Conservation (phyloP, 2,329 filamentous ascomycete genomes). For the Exophiala calicioides region DNA sequence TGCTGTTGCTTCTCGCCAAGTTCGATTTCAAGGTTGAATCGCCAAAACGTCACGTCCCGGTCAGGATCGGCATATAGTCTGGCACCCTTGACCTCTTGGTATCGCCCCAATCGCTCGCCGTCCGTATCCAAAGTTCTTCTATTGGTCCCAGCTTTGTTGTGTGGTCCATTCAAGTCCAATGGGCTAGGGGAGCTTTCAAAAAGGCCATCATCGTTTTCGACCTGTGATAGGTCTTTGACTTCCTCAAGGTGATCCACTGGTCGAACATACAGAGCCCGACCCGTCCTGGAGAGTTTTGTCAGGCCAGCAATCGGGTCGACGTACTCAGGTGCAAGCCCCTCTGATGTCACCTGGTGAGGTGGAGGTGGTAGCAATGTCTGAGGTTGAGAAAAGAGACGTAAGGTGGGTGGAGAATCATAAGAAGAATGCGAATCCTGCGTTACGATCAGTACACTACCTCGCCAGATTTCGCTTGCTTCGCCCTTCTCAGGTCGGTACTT, state of each 20-base stretch:
- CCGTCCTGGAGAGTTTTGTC: conserved; percentile 79
- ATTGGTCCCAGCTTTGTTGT: conserved; percentile 42
- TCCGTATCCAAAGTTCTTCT: conserved; percentile 55
- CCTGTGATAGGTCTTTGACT: conserved; percentile 71
- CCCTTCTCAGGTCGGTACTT: conserved; percentile 41
- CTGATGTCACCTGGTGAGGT: conserved; percentile 65
- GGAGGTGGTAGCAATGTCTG: conserved; percentile 80
- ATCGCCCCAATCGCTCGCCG: conserved; percentile 78
- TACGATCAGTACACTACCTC: conserved; percentile 93
- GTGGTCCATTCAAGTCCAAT: conserved; percentile 42
- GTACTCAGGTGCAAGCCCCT: conserved; percentile 72
- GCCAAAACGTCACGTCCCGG: conserved; percentile 90
- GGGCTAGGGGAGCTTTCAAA: conserved; percentile 66
- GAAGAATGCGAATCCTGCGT: conserved; percentile 81
- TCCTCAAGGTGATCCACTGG: conserved; percentile 85
- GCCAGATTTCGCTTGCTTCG: conserved; percentile 77
- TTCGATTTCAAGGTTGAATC: conserved; percentile 93
- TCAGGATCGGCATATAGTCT: conserved; percentile 82
- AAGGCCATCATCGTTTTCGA: conserved; percentile 79
- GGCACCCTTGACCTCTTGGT: conserved; percentile 78
- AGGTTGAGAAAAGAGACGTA: conserved; percentile 84
- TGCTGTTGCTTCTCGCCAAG: conserved; percentile 75
- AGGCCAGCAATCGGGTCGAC: conserved; percentile 88
- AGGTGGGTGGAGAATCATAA: conserved; percentile 73
- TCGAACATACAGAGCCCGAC: conserved; percentile 82